Evolutionary conservation across 306 rosid genomes (phyloP).

Genomic region (Quercus gilva): DNA sequence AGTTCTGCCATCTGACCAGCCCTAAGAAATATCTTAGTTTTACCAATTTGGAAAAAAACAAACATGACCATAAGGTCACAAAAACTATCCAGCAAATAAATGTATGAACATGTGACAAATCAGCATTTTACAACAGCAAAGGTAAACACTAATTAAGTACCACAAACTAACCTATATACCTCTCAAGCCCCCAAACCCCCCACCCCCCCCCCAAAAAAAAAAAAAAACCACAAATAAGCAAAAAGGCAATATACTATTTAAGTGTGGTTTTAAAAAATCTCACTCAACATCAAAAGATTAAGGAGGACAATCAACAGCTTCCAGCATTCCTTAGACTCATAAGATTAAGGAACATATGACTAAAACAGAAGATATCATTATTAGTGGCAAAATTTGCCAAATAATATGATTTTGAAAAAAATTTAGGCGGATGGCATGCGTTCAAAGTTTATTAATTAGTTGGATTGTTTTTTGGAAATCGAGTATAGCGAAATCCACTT

Average conservation of each 20-base stretch:
- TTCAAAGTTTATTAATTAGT: no score
- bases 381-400: no score
- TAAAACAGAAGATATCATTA: not conserved
- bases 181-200: not conserved
- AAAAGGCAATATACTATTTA: not conserved
- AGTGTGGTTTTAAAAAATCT: no score
- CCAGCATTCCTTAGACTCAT: not conserved
- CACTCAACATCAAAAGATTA: not conserved
- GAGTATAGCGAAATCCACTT: no score
- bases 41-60: conserved; percentile 83
- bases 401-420: no score
- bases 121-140: conserved; percentile 11
- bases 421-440: no score
- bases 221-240: not conserved
- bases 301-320: not conserved
- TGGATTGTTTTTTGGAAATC: no score
- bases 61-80: conserved; percentile 23
- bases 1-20: conserved; percentile 99
- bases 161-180: not conserved
- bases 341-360: not conserved
- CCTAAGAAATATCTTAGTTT: conserved; percentile 94
- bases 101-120: not conserved
- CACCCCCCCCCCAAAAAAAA: not conserved
- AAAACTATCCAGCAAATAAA: not conserved
- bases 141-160: not conserved